A percentile compares a stretch with the other conserved stretches of the same genome.
These are phyloP conservation scores for Chloromonas sp. DNA, from an alignment of 163 green algal genomes.

Conservation along the genomic window DNA sequence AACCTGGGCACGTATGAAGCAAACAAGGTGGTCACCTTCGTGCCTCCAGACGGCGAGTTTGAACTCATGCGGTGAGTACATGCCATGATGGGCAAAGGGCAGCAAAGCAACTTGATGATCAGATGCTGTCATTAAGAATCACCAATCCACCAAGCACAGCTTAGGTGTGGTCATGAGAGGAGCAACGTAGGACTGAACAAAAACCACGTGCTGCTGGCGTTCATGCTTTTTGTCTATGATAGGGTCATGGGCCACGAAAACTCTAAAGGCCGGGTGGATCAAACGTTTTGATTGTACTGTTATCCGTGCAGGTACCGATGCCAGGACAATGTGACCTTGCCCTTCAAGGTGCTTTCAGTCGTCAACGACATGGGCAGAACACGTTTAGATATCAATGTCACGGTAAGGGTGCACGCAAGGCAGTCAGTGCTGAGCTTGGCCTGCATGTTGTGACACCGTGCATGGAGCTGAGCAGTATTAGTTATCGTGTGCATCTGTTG, in stretches of 20 bases:
- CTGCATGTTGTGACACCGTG: too few relatives aligned
- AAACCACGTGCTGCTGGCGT: not conserved
- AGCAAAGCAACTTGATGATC: not conserved
- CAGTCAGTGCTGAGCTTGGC: not conserved
- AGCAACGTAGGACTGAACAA: not conserved
- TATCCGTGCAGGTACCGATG: slow-evolving; percentile 50
- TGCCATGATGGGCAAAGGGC: not conserved
- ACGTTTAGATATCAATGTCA: slow-evolving; percentile 72
- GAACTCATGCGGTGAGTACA: slow-evolving; percentile 87
- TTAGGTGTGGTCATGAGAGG: not conserved
- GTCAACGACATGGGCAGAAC: slow-evolving; percentile 90
- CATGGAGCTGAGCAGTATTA: too few relatives aligned
- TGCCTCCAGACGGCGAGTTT: slow-evolving; percentile 96
- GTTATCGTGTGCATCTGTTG: too few relatives aligned
- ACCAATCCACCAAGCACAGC: not conserved
- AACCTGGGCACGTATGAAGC: slow-evolving; percentile 81
- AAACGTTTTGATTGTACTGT: too few relatives aligned
- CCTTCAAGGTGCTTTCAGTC: slow-evolving; percentile 84
- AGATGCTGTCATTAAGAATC: not conserved
- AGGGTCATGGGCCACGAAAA: too few relatives aligned
- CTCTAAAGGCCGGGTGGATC: too few relatives aligned
- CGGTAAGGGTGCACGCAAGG: slow-evolving; percentile 18
- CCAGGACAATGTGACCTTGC: slow-evolving; percentile 78
- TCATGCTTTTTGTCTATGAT: too few relatives aligned
- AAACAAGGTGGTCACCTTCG: slow-evolving; percentile 89